Evolutionary conservation across 2,329 filamentous ascomycete species (phyloP).

Genomic region (Penicillium brasilianum): DNA sequence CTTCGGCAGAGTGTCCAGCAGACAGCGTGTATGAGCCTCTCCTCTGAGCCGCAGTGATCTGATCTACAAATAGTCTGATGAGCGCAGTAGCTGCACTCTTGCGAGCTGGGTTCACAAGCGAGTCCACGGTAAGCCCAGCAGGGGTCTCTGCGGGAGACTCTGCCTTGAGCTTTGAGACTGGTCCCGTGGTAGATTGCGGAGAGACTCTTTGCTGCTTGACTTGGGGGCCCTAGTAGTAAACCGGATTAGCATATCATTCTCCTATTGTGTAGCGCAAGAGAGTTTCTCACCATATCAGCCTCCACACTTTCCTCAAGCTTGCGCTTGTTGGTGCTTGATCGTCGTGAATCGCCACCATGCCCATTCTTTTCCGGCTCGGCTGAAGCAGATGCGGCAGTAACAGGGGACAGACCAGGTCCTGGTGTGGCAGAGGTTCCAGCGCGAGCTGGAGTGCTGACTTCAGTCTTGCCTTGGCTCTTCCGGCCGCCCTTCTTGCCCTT

Average conservation of each 20-base stretch:
- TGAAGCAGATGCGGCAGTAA: slow-evolving; percentile 32
- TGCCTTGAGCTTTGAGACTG: slow-evolving; percentile 38
- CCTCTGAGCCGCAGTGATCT: slow-evolving; percentile 71
- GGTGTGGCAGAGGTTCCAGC: slow-evolving; percentile 37
- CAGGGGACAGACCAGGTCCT: slow-evolving; percentile 31
- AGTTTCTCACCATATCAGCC: slow-evolving; percentile 39
- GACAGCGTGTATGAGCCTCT: slow-evolving; percentile 66
- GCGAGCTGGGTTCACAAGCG: slow-evolving; percentile 66
- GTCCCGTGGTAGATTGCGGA: slow-evolving; percentile 29
- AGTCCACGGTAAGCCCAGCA: slow-evolving; percentile 45
- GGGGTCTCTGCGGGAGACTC: slow-evolving; percentile 41
- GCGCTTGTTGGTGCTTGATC: slow-evolving; percentile 48
- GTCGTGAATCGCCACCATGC: slow-evolving; percentile 27
- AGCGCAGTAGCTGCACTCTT: slow-evolving; percentile 73
- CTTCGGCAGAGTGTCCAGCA: slow-evolving; percentile 66
- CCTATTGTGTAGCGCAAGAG: background rate
- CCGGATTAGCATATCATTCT: slow-evolving; percentile 32
- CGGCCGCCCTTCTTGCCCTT: slow-evolving; percentile 62
- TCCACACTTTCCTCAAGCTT: slow-evolving; percentile 50
- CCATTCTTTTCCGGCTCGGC: slow-evolving; percentile 37
- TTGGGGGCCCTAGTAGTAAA: slow-evolving; percentile 43
- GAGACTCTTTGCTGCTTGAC: slow-evolving; percentile 49
- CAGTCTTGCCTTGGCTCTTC: slow-evolving; percentile 61
- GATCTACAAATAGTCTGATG: slow-evolving; percentile 69
- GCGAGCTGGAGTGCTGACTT: slow-evolving; percentile 48